Evolutionary conservation across 768 basidiomycete genomes (phyloP).

Genomic region (Mycena albidolilacea): DNA sequence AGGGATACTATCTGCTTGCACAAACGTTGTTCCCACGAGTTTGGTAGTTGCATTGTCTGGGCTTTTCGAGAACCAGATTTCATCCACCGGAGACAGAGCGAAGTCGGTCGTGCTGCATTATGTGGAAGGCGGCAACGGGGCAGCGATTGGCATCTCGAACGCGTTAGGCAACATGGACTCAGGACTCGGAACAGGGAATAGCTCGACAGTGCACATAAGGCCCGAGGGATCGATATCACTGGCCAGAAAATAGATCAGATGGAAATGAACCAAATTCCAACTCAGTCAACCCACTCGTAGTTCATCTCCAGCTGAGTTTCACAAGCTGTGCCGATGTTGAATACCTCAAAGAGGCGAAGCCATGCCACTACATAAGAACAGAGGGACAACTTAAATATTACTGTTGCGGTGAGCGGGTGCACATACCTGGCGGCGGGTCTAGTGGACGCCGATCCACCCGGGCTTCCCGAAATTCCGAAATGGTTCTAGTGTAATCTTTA

Average conservation of each 20-base stretch:
- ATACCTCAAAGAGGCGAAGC: conserved; percentile 63
- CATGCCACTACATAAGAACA: conserved; percentile 56
- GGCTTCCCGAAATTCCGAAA: conserved; percentile 60
- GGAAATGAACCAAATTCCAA: neutral
- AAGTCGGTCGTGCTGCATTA: conserved; percentile 31
- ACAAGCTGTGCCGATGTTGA: conserved; percentile 54
- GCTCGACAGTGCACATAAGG: conserved; percentile 82
- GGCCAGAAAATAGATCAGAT: conserved; percentile 31
- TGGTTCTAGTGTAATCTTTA: neutral
- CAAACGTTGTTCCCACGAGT: conserved; percentile 74
- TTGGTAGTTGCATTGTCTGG: conserved; percentile 63
- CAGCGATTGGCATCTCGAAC: neutral
- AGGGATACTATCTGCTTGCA: conserved; percentile 68
- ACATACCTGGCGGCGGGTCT: conserved; percentile 69
- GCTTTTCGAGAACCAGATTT: conserved; percentile 58
- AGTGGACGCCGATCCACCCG: conserved; percentile 75
- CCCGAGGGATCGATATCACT: conserved; percentile 76
- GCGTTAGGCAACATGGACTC: conserved; percentile 32
- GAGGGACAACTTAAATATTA: neutral
- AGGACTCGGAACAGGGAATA: conserved; percentile 69
- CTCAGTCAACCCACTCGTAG: conserved; percentile 60
- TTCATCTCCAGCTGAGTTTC: conserved; percentile 61
- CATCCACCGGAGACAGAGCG: conserved; percentile 54
- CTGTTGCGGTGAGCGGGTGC: neutral
- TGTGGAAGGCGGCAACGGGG: neutral